Evolutionary conservation across 2,329 filamentous ascomycete genomes (phyloP).

Genomic region (Calcarisporium arbuscula): DNA sequence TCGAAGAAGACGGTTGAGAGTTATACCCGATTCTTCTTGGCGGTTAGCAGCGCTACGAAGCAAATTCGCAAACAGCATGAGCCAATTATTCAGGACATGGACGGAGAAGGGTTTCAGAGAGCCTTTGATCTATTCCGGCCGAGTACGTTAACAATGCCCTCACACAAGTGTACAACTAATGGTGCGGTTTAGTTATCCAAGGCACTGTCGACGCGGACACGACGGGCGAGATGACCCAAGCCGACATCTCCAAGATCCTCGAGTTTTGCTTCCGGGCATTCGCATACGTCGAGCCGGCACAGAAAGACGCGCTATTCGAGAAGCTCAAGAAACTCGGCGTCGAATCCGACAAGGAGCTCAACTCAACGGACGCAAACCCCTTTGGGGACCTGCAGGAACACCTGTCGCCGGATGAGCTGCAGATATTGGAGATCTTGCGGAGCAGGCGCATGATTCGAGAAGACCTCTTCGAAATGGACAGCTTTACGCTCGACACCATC

Average conservation of each 20-base stretch:
- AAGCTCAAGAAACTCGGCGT: constrained; percentile 9
- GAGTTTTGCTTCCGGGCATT: constrained; percentile 28
- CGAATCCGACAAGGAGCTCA: not conserved
- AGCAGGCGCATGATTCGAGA: constrained; percentile 24
- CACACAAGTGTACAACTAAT: not conserved
- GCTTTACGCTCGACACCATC: constrained; percentile 21
- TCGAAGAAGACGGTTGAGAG: constrained; percentile 34
- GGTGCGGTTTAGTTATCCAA: constrained; percentile 26
- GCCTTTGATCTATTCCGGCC: constrained; percentile 35
- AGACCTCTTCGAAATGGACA: constrained; percentile 25
- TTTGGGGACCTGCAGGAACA: constrained; percentile 9
- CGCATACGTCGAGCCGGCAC: constrained; percentile 9
- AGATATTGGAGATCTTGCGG: constrained; percentile 20
- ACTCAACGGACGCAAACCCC: not conserved
- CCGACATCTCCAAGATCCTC: constrained; percentile 23
- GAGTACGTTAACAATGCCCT: constrained; percentile 19
- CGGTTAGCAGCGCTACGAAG: constrained; percentile 18
- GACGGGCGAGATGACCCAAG: constrained; percentile 19
- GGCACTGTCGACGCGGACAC: constrained; percentile 23
- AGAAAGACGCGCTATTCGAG: constrained; percentile 11
- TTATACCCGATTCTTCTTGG: constrained; percentile 39
- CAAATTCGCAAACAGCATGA: constrained; percentile 34
- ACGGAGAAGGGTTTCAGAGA: constrained; percentile 35
- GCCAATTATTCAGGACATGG: constrained; percentile 32
- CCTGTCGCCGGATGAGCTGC: constrained; percentile 15